Conservation (phyloP, 2,329 filamentous ascomycete species). For the Sporothrix mexicana region DNA sequence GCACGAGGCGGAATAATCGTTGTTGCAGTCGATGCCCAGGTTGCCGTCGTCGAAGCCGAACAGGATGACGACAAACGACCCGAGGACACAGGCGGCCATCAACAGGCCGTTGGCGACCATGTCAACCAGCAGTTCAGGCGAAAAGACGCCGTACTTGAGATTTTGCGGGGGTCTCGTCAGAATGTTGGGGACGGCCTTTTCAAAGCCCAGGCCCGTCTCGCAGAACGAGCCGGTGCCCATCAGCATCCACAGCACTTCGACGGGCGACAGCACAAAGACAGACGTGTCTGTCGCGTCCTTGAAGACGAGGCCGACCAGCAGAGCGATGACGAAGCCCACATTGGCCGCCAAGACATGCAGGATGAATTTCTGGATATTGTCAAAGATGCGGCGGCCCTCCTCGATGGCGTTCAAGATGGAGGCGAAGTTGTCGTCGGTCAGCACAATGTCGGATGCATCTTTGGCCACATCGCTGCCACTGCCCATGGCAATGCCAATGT, state of each 20-base stretch:
- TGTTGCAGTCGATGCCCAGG: constrained; percentile 69
- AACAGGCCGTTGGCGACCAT: constrained; percentile 79
- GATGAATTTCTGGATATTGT: constrained; percentile 89
- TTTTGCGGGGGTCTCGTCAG: constrained; percentile 79
- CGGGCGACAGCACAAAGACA: constrained; percentile 82
- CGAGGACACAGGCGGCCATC: constrained; percentile 72
- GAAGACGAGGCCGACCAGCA: constrained; percentile 84
- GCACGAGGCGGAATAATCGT: constrained; percentile 61
- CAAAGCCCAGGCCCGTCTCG: constrained; percentile 84
- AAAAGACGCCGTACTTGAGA: constrained; percentile 71
- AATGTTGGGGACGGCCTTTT: constrained; percentile 75
- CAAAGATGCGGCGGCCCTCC: constrained; percentile 82
- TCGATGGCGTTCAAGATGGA: constrained; percentile 82
- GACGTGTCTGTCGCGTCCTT: constrained; percentile 73
- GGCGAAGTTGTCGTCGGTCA: constrained; percentile 88
- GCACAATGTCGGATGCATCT: constrained; percentile 78
- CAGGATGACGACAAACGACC: constrained; percentile 69
- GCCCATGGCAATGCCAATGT: constrained; percentile 90
- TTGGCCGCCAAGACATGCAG: constrained; percentile 81
- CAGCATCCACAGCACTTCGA: constrained; percentile 92
- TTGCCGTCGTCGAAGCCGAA: constrained; percentile 61
- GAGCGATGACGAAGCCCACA: constrained; percentile 79
- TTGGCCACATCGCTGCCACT: constrained; percentile 83
- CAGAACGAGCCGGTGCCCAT: constrained; percentile 89
- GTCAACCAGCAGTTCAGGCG: constrained; percentile 75